Evolutionary conservation across 2,329 filamentous ascomycete species (phyloP), one percentile per base, ranked within the genome.

Genomic region (Diatrype stigma): DNA sequence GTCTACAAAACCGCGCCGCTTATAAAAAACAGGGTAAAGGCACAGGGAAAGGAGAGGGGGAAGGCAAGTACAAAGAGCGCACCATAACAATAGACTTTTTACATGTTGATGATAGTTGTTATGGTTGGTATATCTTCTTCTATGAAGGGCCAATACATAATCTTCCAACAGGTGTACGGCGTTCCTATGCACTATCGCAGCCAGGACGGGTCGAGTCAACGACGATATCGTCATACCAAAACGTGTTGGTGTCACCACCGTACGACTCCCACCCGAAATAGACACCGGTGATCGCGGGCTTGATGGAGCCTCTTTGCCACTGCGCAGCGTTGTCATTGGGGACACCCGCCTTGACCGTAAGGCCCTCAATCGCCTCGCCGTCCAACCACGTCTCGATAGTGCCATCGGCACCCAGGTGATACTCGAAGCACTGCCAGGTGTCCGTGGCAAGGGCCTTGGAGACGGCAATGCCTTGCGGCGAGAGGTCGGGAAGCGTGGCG

Each of bases 181-280:
- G n/a, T n/a, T n/a, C n/a, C n/a, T n/a, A n/a, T n/a, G n/a, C n/a
- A n/a, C n/a, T n/a, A n/a, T n/a, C n/a, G 56, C 80, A 82, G 32
- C 79, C 79, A 56, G 80, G 69, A 32, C 77, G 69, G 17, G 62
- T 73, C 40, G 71, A 71, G 57, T 68, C 67, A 45, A 84, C 64
- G 6, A 67, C 73, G 56, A 84, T 73, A 59, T 85, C 81, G 56
- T 85, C 81, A 55, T 82, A 84, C 80, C 80, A 84, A 58, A 84
- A 77, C 2, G 81, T 85, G 64, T 84, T 84, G 2, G 70, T 67
- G 53, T 81, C 80, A 1, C 79, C 79, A 10, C 80, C 78, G 56
- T 85, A 85, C 4, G 75, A 79, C 71, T 85, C 81, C 81, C 81
- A 84, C 0, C 81, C 81, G 55, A 84, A 84, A 66, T 84, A 81